phyloP scores from a whole-genome alignment of 345 rosid genomes.

The Eutrema japonicum region DNA sequence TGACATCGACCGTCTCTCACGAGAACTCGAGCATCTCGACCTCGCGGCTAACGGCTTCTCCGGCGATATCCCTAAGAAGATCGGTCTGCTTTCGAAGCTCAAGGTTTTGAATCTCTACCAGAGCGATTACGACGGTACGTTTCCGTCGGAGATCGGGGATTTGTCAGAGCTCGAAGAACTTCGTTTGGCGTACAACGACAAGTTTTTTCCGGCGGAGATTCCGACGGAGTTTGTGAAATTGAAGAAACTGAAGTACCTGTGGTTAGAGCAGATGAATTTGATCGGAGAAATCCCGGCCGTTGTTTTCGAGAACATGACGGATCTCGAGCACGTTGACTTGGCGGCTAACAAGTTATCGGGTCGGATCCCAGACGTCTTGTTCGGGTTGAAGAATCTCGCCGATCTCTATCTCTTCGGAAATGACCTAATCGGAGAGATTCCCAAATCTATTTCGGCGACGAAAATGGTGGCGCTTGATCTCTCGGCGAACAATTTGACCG shows the following conservation, averaged over 20 bases:
- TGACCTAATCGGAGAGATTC: constrained; percentile 60
- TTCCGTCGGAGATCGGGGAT: constrained; percentile 79
- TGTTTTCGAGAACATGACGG: constrained; percentile 52
- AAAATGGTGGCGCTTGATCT: constrained; percentile 60
- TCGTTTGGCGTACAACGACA: constrained; percentile 49
- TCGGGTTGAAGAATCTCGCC: constrained; percentile 60
- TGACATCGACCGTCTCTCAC: constrained; percentile 57
- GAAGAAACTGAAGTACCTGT: constrained; percentile 54
- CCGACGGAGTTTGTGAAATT: constrained; percentile 68
- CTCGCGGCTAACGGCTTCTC: constrained; percentile 62
- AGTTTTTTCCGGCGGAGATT: constrained; percentile 58
- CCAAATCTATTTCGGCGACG: constrained; percentile 47
- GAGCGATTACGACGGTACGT: constrained; percentile 68
- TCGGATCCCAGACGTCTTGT: constrained; percentile 52
- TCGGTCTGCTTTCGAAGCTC: constrained; percentile 57
- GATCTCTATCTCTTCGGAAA: constrained; percentile 51
- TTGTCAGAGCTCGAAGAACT: constrained; percentile 60
- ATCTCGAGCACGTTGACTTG: constrained; percentile 59
- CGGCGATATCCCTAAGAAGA: constrained; percentile 65
- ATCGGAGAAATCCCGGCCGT: constrained; percentile 66
- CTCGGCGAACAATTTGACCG: constrained; percentile 58
- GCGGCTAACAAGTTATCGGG: constrained; percentile 58
- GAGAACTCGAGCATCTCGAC: constrained; percentile 52
- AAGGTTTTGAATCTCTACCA: constrained; percentile 43
- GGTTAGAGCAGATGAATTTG: constrained; percentile 57